Evolutionary conservation across 73 alveolate species (phyloP).

Genomic region (Paramecium sonneborni): DNA sequence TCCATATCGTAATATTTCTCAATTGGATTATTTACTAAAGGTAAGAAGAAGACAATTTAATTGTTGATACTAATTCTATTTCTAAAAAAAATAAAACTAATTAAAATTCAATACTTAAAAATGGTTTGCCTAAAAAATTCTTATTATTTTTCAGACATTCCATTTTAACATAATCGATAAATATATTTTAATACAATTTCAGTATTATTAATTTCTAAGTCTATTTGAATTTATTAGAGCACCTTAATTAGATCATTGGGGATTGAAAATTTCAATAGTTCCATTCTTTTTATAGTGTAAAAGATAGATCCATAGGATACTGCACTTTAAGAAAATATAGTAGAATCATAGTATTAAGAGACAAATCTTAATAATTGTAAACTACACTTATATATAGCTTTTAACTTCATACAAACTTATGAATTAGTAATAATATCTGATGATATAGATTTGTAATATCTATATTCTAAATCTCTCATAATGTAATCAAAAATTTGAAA

Average conservation of each 20-base stretch:
- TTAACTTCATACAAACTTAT: not conserved
- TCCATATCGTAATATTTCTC: conserved; percentile 25
- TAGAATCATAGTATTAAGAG: not conserved
- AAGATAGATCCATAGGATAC: not conserved
- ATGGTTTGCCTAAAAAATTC: not conserved
- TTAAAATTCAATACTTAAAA: not conserved
- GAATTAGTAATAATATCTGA: not conserved
- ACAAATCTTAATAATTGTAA: not conserved
- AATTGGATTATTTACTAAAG: not conserved
- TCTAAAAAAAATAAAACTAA: not conserved
- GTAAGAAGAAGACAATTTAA: not conserved
- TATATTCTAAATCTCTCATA: conserved; percentile 10
- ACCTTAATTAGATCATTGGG: not conserved
- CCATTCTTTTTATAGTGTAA: not conserved
- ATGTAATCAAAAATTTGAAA: not conserved
- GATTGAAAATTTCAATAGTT: not conserved
- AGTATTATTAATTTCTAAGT: not conserved
- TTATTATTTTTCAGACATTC: not conserved
- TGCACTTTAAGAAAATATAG: not conserved
- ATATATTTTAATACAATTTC: not conserved
- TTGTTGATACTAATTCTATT: conserved; percentile 10
- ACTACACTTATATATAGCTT: not conserved
- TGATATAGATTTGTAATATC: not conserved
- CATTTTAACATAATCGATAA: not conserved
- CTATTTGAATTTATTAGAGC: not conserved